Evolutionary conservation across 345 rosid genomes (phyloP).

Genomic region (Atalantia buxifolia): DNA sequence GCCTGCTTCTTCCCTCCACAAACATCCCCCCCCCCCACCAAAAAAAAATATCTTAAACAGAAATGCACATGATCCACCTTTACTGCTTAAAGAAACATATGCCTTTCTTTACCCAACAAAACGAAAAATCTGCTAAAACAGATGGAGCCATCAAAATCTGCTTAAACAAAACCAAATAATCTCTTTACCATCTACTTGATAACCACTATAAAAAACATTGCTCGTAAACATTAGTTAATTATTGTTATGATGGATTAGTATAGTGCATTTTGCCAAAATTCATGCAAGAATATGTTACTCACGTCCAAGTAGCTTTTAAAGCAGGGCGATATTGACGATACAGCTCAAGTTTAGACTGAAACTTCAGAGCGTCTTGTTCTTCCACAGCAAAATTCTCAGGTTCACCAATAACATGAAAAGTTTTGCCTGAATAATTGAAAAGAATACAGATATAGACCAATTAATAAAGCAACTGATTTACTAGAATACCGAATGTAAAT

Average conservation of each 20-base stretch:
- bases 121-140: background rate
- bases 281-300: conserved; percentile 20
- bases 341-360: conserved; percentile 12
- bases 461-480: background rate
- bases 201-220: background rate
- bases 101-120: background rate
- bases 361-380: conserved; percentile 16
- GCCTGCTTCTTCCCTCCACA: too few species aligned
- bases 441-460: conserved; percentile 3
- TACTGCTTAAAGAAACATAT: background rate
- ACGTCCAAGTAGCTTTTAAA: conserved; percentile 51
- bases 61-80: background rate
- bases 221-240: background rate
- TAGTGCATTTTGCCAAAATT: background rate
- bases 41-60: background rate
- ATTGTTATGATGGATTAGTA: background rate
- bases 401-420: conserved; percentile 22
- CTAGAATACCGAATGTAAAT: background rate
- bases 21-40: too few species aligned
- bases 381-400: conserved; percentile 18
- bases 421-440: conserved; percentile 25
- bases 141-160: background rate
- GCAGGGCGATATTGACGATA: conserved; percentile 41
- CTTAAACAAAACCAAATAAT: background rate
- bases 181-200: background rate